These are phyloP conservation scores for Leccinellum albellum DNA, from an alignment of 768 basidiomycete species.

Conservation along the genomic window DNA sequence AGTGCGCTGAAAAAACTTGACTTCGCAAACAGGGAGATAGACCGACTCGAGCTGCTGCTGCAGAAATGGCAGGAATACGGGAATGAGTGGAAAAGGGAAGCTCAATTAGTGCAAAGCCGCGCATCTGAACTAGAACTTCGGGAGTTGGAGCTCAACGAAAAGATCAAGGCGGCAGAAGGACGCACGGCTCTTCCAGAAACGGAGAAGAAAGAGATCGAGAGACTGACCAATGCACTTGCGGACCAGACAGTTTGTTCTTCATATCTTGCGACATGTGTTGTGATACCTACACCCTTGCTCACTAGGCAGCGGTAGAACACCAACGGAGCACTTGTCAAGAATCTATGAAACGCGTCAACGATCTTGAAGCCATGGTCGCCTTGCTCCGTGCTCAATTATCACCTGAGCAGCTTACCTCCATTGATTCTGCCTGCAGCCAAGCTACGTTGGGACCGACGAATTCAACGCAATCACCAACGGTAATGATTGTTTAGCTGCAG, in stretches of 20 bases:
- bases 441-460: neutral
- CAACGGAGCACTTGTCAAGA: slow-evolving; percentile 12
- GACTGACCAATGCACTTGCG: slow-evolving; percentile 13
- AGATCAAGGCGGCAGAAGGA: slow-evolving; percentile 13
- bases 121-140: slow-evolving; percentile 9
- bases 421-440: slow-evolving; percentile 6
- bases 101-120: slow-evolving; percentile 14
- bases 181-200: slow-evolving; percentile 3
- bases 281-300: neutral
- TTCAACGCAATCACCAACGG: slow-evolving; percentile 5
- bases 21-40: slow-evolving; percentile 15
- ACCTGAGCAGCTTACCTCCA: slow-evolving; percentile 17
- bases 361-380: slow-evolving; percentile 17
- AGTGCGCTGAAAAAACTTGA: slow-evolving; percentile 10
- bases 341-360: slow-evolving; percentile 8
- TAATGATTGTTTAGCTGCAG: neutral
- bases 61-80: slow-evolving; percentile 25
- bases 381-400: slow-evolving; percentile 17
- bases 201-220: slow-evolving; percentile 13
- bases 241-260: slow-evolving; percentile 21
- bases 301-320: slow-evolving; percentile 12
- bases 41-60: slow-evolving; percentile 18
- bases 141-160: slow-evolving; percentile 6
- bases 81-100: slow-evolving; percentile 22
- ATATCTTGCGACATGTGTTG: neutral